phyloP scores from a whole-genome alignment of 495 filamentous ascomycete genomes.

The Xylaria scruposa region DNA sequence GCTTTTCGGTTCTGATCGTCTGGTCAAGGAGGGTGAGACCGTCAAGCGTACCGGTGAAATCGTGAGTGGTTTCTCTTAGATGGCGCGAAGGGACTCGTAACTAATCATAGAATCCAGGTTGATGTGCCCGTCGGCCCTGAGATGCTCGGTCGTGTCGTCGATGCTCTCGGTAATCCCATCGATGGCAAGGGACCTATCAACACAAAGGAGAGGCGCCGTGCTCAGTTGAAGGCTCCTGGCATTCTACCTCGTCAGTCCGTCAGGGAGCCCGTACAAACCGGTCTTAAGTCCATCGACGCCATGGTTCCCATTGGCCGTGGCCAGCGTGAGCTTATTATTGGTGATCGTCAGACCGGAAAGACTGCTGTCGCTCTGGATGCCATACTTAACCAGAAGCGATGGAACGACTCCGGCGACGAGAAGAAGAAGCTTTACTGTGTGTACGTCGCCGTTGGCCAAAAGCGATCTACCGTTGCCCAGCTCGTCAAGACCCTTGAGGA shows the following conservation, averaged over 20 bases:
- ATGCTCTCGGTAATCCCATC: slow-evolving; percentile 98
- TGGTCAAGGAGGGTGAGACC: slow-evolving; percentile 98
- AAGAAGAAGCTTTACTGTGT: slow-evolving; percentile 98
- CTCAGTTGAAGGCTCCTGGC: slow-evolving; percentile 98
- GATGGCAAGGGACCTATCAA: slow-evolving; percentile 98
- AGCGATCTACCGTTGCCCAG: slow-evolving; percentile 99
- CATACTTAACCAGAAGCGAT: slow-evolving; percentile 98
- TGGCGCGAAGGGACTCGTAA: slow-evolving; percentile 30
- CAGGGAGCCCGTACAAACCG: slow-evolving; percentile 98
- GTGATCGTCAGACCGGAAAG: slow-evolving; percentile 99
- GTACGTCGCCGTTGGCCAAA: slow-evolving; percentile 99
- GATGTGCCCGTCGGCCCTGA: slow-evolving; percentile 94
- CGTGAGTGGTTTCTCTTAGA: slow-evolving; percentile 63
- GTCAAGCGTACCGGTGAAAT: slow-evolving; percentile 99
- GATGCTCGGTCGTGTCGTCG: slow-evolving; percentile 96
- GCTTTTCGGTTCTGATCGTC: slow-evolving; percentile 99
- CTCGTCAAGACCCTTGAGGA: slow-evolving; percentile 99
- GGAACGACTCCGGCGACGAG: slow-evolving; percentile 91
- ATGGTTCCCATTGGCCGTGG: slow-evolving; percentile 99
- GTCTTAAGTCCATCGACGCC: slow-evolving; percentile 98
- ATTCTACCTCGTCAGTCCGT: slow-evolving; percentile 96
- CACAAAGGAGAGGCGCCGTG: slow-evolving; percentile 89
- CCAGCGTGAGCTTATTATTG: slow-evolving; percentile 99
- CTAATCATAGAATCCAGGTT: slow-evolving; percentile 63
- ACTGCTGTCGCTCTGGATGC: slow-evolving; percentile 98